phyloP scores from a whole-genome alignment of 306 rosid species.

The Luffa acutangula region DNA sequence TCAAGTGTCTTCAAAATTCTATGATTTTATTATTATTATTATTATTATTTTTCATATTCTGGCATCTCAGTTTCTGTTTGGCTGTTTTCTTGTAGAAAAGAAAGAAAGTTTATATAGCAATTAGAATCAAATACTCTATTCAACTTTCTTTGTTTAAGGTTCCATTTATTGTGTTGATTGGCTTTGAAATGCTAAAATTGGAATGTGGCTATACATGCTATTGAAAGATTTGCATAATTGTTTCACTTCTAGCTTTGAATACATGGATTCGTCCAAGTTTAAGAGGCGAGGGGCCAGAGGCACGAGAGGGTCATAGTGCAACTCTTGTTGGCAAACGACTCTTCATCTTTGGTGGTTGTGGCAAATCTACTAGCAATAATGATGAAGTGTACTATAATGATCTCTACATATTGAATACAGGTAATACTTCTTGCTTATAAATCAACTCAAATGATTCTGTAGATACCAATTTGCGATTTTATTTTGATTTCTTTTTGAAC shows the following conservation, averaged over 20 bases:
- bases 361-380: conserved; percentile 55
- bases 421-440: conserved; percentile 26
- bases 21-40: not conserved
- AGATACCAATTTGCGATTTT: not conserved
- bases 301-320: conserved; percentile 94
- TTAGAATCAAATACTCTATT: not conserved
- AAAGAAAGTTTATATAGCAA: not conserved
- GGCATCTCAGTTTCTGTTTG: not conserved
- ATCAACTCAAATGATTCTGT: conserved; percentile 6
- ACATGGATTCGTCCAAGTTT: conserved; percentile 72
- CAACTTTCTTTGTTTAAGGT: not conserved
- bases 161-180: not conserved
- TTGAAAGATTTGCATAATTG: conserved; percentile 9
- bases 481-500: not conserved
- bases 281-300: conserved; percentile 89
- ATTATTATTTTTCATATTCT: not conserved
- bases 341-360: conserved; percentile 90
- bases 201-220: not conserved
- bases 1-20: not conserved
- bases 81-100: not conserved
- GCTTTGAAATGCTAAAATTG: not conserved
- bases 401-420: conserved; percentile 86
- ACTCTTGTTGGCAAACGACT: conserved; percentile 81
- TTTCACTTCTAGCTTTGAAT: conserved; percentile 37
- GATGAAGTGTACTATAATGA: conserved; percentile 77